Conservation (phyloP, 2,329 filamentous ascomycete species). For the Fusarium austroafricanum region DNA sequence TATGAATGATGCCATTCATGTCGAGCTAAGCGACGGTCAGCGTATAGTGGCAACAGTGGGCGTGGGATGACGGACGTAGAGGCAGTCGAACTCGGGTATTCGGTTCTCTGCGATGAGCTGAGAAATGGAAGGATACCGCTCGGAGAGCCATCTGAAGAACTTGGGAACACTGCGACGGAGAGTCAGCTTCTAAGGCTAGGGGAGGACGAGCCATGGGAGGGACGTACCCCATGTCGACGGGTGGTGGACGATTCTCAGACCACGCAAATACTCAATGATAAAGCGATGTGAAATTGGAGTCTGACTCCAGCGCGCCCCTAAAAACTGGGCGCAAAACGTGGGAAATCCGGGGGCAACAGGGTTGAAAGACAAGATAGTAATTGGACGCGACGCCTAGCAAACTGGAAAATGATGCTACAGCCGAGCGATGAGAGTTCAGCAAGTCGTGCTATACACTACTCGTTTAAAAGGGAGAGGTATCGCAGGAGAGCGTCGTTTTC, state of each 20-base stretch:
- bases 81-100: slow-evolving; percentile 98
- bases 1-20: slow-evolving; percentile 99
- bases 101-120: slow-evolving; percentile 98
- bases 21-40: slow-evolving; percentile 69
- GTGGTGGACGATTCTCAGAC: slow-evolving; percentile 39
- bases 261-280: slow-evolving; percentile 25
- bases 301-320: slow-evolving; percentile 21
- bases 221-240: slow-evolving; percentile 48
- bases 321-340: slow-evolving; percentile 35
- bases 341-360: slow-evolving; percentile 39
- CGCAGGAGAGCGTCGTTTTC: slow-evolving; percentile 9
- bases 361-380: slow-evolving; percentile 26
- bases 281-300: slow-evolving; percentile 13
- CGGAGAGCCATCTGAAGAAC: slow-evolving; percentile 99
- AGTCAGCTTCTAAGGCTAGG: slow-evolving; percentile 26
- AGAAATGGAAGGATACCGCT: slow-evolving; percentile 98
- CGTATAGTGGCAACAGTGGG: slow-evolving; percentile 29
- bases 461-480: slow-evolving; percentile 11
- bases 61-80: slow-evolving; percentile 72
- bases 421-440: slow-evolving; percentile 5
- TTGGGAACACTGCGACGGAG: slow-evolving; percentile 72
- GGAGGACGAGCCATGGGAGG: background rate
- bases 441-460: slow-evolving; percentile 12
- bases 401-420: slow-evolving; percentile 12
- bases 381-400: slow-evolving; percentile 22